Evolutionary conservation across 805 yeast genomes (phyloP).

Genomic region (Starmerella powellii): DNA sequence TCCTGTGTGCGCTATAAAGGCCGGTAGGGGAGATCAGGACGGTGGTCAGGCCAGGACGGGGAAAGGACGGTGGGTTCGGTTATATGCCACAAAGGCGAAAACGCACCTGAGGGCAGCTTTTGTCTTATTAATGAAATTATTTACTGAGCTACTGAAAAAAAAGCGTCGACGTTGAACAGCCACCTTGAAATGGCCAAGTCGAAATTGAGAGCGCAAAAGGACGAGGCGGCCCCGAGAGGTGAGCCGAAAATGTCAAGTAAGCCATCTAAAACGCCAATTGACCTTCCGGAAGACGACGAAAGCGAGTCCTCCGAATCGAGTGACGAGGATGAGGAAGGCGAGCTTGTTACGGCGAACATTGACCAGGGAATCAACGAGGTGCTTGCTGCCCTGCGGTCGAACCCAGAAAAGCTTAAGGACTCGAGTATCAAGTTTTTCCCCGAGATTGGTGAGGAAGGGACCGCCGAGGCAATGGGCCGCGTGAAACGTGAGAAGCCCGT

Average conservation of each 20-base stretch:
- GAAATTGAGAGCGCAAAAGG: no score
- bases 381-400: conserved; percentile 58
- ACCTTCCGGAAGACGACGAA: background rate
- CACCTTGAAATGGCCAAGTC: no score
- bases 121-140: no score
- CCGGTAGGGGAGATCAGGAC: background rate
- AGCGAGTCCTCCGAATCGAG: background rate
- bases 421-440: conserved; percentile 64
- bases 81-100: no score
- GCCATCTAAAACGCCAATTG: background rate
- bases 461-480: conserved; percentile 5
- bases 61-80: no score
- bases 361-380: conserved; percentile 70
- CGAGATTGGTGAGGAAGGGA: conserved; percentile 40
- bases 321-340: conserved; percentile 87
- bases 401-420: conserved; percentile 47
- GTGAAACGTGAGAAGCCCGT: conserved; percentile 49
- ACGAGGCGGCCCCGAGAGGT: no score
- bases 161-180: no score
- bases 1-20: background rate
- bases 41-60: no score
- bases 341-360: conserved; percentile 71
- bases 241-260: no score
- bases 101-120: no score
- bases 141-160: no score